Conservation (phyloP, 2,329 filamentous ascomycete genomes). For the Microsporum canis region DNA sequence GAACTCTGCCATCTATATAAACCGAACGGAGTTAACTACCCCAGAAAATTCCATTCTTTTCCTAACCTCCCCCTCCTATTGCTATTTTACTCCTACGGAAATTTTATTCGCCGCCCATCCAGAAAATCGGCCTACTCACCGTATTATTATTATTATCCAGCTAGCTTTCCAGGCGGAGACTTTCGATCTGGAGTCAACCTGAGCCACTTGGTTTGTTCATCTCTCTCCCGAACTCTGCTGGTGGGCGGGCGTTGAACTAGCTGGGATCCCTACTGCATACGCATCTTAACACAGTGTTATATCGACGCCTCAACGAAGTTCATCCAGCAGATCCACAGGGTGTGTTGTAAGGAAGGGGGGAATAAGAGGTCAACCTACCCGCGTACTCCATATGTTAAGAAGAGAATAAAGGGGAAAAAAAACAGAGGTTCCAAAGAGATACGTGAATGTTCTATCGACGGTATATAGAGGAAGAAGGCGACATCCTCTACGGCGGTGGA, state of each 20-base stretch:
- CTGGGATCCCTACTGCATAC: not conserved
- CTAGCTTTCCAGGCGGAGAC: not conserved
- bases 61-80: not conserved
- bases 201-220: not conserved
- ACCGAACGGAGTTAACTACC: not conserved
- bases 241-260: not conserved
- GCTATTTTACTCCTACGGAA: not conserved
- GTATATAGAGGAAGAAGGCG: slow-evolving; percentile 1
- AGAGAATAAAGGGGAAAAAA: not conserved
- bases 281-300: not conserved
- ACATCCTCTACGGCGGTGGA: not conserved
- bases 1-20: not conserved
- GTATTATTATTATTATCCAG: not conserved
- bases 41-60: not conserved
- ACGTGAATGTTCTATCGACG: slow-evolving; percentile 1
- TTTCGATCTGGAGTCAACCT: not conserved
- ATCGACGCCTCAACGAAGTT: not conserved
- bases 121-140: not conserved
- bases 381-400: not conserved
- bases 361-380: not conserved
- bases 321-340: not conserved
- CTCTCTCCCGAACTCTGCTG: not conserved
- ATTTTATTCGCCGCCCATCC: not conserved
- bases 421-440: not conserved
- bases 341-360: not conserved